Percentiles rank a stretch among this genome's conserved stretches.
Evolutionary conservation across 2,329 filamentous ascomycete species (phyloP).

Genomic region (Thielaviopsis populi): DNA sequence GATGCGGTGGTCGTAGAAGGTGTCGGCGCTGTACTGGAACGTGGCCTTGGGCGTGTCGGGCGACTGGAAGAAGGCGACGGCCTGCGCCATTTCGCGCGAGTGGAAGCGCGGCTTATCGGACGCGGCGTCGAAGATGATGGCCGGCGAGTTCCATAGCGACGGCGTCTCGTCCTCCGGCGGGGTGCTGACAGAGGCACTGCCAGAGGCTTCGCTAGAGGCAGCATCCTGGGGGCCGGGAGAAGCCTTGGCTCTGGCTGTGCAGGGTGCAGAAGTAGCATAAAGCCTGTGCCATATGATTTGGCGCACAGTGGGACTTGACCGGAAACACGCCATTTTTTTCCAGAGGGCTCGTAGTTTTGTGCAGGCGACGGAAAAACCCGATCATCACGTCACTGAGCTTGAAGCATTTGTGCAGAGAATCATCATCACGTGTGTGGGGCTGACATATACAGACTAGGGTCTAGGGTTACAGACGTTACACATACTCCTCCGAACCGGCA

Average conservation of each 20-base stretch:
- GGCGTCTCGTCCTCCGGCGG: background rate
- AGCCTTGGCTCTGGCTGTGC: background rate
- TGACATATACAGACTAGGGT: background rate
- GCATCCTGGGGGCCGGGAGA: background rate
- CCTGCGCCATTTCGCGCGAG: constrained; percentile 4
- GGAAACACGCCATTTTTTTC: background rate
- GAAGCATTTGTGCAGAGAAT: background rate
- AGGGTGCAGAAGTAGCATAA: background rate
- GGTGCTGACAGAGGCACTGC: background rate
- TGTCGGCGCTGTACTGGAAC: constrained; percentile 37
- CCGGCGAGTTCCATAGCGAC: constrained; percentile 10
- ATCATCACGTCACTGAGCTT: background rate
- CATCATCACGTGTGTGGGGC: background rate
- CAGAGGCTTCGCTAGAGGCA: background rate
- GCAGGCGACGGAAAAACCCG: no score
- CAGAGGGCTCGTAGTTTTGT: no score
- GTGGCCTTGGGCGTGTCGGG: constrained; percentile 16
- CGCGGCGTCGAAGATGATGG: constrained; percentile 6
- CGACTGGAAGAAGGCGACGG: constrained; percentile 10
- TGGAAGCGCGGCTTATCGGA: constrained; percentile 1
- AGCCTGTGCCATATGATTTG: background rate
- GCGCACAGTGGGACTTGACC: background rate
- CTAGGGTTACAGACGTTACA: background rate
- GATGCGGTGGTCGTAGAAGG: constrained; percentile 33
- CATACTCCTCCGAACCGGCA: background rate